Base-by-base conservation (phyloP, 116 monocot genomes). In the Dioscorea cayenensis region DNA sequence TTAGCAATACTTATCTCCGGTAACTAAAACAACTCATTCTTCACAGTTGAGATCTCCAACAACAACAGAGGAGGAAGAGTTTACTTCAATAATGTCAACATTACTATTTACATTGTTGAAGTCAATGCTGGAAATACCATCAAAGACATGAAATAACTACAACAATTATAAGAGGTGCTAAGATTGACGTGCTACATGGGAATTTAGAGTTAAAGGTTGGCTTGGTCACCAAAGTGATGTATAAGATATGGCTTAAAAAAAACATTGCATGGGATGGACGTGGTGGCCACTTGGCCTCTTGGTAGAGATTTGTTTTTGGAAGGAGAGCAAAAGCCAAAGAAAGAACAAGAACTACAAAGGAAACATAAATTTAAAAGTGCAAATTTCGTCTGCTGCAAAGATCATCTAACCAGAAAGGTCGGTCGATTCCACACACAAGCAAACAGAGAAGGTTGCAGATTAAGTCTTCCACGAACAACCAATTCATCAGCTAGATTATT, bases 11-110 rank as follows among this genome's bases (percentile, higher is more conserved):
- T n/a, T n/a, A 19, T 71, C 65, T 29, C 32, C 35, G 50, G 16
- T 10, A 29, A 51, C 64, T 3, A 1, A 22, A 50, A 58, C 22
- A 49, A 65, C 32, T 7, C 68, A 4, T 71, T 52, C 8, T 70
- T 73, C 70, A 28, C 12, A 49, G 36, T 82, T 62, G 69, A 73
- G 20, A 29, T 70, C 28, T 35, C 73, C 29, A 77, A 82, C 59
- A 51, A 60, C 27, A 73, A 82, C 82, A 77, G 36, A 50, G 59
- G 23, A 20, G 77, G 73, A 29, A 50, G 38, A 1, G 66, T 82
- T 14, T 68, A 14, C 35, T 76, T 65, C 51, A 50, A n/a, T 36
- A 65, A 49, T 28, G 69, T 63, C 17, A 67, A 72, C 36, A 16
- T 76, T 14, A 78, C 68, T 4, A 7, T 77, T 17, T 79, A 65